phyloP scores from a whole-genome alignment of 2,329 filamentous ascomycete species.

The Aspergillus clavatus region DNA sequence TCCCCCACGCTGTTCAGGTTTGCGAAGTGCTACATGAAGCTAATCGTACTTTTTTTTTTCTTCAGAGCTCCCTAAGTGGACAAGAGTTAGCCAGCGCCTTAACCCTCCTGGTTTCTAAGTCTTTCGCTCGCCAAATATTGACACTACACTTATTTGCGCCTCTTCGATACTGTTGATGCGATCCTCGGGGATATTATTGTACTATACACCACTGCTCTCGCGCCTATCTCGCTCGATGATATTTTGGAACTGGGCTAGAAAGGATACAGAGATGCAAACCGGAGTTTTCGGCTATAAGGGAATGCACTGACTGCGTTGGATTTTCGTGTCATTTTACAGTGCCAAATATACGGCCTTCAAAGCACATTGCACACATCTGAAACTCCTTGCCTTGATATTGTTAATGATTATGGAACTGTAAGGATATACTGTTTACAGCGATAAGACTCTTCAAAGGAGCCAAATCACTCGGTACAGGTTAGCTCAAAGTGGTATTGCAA shows the following conservation, averaged over 20 bases:
- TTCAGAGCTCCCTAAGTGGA: constrained; percentile 83
- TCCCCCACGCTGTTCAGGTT: too few relatives aligned
- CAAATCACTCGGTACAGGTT: constrained; percentile 1
- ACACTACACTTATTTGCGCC: constrained; percentile 1
- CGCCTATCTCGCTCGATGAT: constrained; percentile 1
- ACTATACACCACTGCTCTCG: constrained; percentile 24
- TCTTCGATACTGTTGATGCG: constrained; percentile 5
- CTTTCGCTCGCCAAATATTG: constrained; percentile 2
- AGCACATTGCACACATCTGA: constrained; percentile 17
- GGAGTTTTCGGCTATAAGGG: constrained; percentile 33
- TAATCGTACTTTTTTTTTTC: too few relatives aligned
- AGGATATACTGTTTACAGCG: constrained; percentile 3
- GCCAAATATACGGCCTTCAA: constrained; percentile 23
- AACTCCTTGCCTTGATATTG: constrained; percentile 2
- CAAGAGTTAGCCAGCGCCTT: constrained; percentile 84
- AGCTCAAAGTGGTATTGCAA: not conserved
- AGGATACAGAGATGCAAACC: constrained; percentile 22
- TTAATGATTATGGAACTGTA: constrained; percentile 6
- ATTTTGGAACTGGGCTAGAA: constrained; percentile 13
- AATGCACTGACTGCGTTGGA: constrained; percentile 15
- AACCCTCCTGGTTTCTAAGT: constrained; percentile 88
- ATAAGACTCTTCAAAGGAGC: not conserved
- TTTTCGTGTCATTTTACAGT: constrained; percentile 18
- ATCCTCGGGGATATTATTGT: constrained; percentile 19
- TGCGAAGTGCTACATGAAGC: too few relatives aligned